Base-by-base conservation (phyloP, 2,329 filamentous ascomycete genomes). In the Clonostachys solani region DNA sequence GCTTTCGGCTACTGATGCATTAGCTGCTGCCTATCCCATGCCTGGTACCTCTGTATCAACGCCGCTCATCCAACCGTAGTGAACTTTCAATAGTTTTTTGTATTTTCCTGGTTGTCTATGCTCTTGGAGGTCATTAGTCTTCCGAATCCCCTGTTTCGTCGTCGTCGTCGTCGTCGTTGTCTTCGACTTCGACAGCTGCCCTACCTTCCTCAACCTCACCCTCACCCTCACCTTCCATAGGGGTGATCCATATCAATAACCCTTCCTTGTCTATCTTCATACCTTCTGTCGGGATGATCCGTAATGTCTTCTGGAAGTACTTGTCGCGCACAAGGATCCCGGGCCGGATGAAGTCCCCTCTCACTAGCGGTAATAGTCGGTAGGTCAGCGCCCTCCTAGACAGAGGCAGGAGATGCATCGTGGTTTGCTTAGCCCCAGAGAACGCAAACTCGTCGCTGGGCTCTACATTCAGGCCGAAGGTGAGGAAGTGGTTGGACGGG, bases 371-470 rank as follows among this genome's bases (percentile, higher is more conserved):
- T 49, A 95, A 64, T 16, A 99, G 59, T 37, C 83, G 80, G 60
- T 92, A 97, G 23, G 80, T 76, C n/a, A 90, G 75, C 1, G 76
- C 79, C 42, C 89, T 77, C 50, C 92, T 74, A 49, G 89, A 92
- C 52, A 96, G 73, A 0, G 94, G 94, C 42, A 96, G 78, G 40
- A 97, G 71, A 59, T 94, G 89, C 45, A 96, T 57, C 2, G 86
- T 86, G 12, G 83, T 84, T 54, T 87, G 78, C 69, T 97, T 97
- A 3, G 89, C 75, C 0, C 94, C 94, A 8, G 89, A 91, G 65
- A 99, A 97, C 0, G 91, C 92, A 66, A 97, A 97, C 46, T 90
- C 81, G 53, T 95, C 90, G 61, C 83, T 92, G 4, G 91, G 87
- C 56, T 99, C 92, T 91, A 99, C 95, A 23, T 77, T 83, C 43